Base-by-base conservation (phyloP, 2,329 filamentous ascomycete genomes). In the Amauroascus niger region DNA sequence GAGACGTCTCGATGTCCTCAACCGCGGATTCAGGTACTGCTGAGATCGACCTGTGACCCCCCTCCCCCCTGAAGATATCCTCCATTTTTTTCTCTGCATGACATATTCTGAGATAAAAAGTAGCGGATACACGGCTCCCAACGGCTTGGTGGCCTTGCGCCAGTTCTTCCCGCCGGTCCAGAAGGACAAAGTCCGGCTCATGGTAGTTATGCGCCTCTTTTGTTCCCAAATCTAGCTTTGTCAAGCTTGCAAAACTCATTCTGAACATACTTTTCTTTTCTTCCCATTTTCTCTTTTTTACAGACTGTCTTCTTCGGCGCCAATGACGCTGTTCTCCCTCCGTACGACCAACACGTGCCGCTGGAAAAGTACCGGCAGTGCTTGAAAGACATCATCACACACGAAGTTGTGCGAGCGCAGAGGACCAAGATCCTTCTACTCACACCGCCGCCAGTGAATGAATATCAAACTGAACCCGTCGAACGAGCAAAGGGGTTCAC, bases 231-330 rank as follows among this genome's bases (percentile, higher is more conserved):
- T 32, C 22, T 48, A 9, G 33, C 26, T 11, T n/a, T 11, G 18
- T 1, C 13, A 41, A 13, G 5, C 6, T 5, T 41, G 18, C 18
- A 11, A 9, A n/a, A n/a, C n/a, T n/a, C 5, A 11, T 3, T 46
- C 46, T 53, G 11, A 53, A 6, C 22, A 2, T 35, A 2, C 16
- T 39, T n/a, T n/a, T n/a, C n/a, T n/a, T n/a, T n/a, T n/a, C n/a
- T n/a, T n/a, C n/a, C n/a, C n/a, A n/a, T n/a, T n/a, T n/a, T n/a
- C n/a, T n/a, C n/a, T n/a, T n/a, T n/a, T n/a, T 33, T 50, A 14
- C 55, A 89, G 86, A 74, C 86, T 37, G 71, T 95, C 55, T 84
- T 95, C 60, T 83, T 96, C 56, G 93, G 93, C 16, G 88, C 93
- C 61, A 97, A 98, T 66, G 93, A 97, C 69, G 84, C 91, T 2